Conservation (phyloP, 148 eudicot genomes). For the Nyssa sinensis region DNA sequence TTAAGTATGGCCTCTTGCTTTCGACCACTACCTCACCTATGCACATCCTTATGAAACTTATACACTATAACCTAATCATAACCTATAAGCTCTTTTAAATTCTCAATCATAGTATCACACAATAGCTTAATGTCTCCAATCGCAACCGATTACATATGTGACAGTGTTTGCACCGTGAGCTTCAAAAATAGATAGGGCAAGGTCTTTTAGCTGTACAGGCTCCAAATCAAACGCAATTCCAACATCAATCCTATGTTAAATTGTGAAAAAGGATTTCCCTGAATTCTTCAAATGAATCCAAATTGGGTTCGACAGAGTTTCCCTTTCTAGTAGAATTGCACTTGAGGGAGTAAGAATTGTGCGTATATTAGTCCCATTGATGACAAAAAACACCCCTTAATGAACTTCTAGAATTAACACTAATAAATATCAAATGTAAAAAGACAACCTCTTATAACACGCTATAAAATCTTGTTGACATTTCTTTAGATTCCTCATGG, state of each 20-base stretch:
- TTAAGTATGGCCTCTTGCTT: constrained; percentile 65
- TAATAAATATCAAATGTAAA: constrained; percentile 1
- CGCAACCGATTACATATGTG: constrained; percentile 77
- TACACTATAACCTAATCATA: constrained; percentile 96
- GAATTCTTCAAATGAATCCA: constrained; percentile 77
- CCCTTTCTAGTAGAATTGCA: constrained; percentile 49
- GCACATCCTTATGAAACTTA: constrained; percentile 95
- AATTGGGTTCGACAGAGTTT: constrained; percentile 71
- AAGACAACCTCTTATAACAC: constrained; percentile 68
- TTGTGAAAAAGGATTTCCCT: constrained; percentile 81
- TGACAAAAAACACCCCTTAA: not conserved
- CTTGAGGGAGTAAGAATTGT: constrained; percentile 59
- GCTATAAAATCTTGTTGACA: constrained; percentile 58
- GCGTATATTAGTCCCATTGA: constrained; percentile 62
- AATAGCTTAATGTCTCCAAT: constrained; percentile 83
- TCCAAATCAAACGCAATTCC: constrained; percentile 90
- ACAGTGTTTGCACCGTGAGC: constrained; percentile 79
- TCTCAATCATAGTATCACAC: constrained; percentile 82
- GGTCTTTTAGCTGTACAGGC: constrained; percentile 86
- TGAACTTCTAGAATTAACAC: not conserved
- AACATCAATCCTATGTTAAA: constrained; percentile 90
- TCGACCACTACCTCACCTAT: constrained; percentile 95
- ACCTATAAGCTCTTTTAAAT: constrained; percentile 83
- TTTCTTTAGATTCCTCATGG: constrained; percentile 60
- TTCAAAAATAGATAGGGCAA: constrained; percentile 80